Evolutionary conservation across 495 filamentous ascomycete species (phyloP), one percentile per base, ranked within the genome.

Genomic region (Neurospora cerealis): DNA sequence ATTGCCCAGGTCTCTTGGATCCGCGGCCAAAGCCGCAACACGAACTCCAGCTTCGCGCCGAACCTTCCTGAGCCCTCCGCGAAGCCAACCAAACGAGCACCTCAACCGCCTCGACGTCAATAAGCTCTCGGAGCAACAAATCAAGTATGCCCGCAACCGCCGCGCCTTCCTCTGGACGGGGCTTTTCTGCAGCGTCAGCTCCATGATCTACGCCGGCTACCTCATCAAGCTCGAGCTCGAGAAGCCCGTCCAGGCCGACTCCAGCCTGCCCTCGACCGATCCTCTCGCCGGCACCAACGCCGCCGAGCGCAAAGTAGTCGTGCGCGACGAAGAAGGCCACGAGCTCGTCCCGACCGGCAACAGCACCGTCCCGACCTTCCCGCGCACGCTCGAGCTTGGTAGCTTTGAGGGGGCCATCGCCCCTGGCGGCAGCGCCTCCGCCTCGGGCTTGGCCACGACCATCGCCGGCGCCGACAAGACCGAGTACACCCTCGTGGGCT

Each of bases 401-500:
- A 73, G 83, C 9, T 81, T 83, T 19, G 54, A 62, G 13, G 54
- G 54, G 13, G 24, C 54, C 54, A 79, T 83, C 0, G 73, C 76
- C 11, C 48, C 77, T 7, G 42, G 73, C 24, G 24, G 24, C 24
- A 28, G 24, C 21, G 73, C 73, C 28, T 78, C 81, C 36, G 71
- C 73, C 32, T 70, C 71, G 17, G 60, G 36, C 13, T 10, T 73
- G 24, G 54, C 76, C 34, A 44, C 74, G 40, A 39, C 74, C 3
- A 36, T 76, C 36, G 75, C 77, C 66, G 39, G 82, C 4, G 81
- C 48, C 37, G 48, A 46, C 21, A 73, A 71, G 13, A 81, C 85
- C 37, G 93, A 96, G 75, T 98, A 97, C 80, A 93, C 93, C 37
- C 87, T 98, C 0, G 85, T 98, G 7, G 96, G 96, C 0, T 85